Evolutionary conservation across 345 rosid genomes (phyloP), one percentile per base, ranked within the genome.

Genomic region (Anastatica hierochuntica): DNA sequence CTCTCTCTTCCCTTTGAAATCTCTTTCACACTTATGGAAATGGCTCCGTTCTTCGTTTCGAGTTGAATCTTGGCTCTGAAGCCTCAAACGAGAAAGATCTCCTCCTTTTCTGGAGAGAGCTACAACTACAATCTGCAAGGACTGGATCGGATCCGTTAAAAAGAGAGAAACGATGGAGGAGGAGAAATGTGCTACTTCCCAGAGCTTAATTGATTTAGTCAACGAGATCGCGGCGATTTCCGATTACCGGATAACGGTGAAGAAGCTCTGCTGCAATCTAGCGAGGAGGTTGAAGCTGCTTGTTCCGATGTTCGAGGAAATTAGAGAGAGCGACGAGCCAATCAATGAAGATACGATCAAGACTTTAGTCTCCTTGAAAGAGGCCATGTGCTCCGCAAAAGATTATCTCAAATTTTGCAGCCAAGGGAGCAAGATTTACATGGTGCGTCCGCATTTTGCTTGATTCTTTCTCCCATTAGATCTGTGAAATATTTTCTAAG

Each of bases 391-490:
- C 47, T 77, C 76, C 0, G 82, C 90, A 1, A 79, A 70, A 63
- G 90, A 79, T 55, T 60, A 79, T 69, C 94, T 88, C 62, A 69
- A 70, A 65, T 81, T 81, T 46, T 94, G 95, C 42, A 58, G 88
- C 63, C 77, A 83, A 64, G 95, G 90, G 62, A 87, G 96, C 80
- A 87, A 84, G 79, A 81, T 92, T 74, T 88, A 84, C 72, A 43
- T 88, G 95, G 98, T 92, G 11, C 34, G 43, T 49, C 16, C 23
- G 21, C 15, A 0, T 29, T 10, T 16, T 11, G 30, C 10, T 5
- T 37, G 33, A n/a, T n/a, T 55, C 48, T 15, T 49, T 47, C 17
- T 53, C 40, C 37, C n/a, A n/a, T 43, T 58, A 59, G 78, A 70
- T 77, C 77, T 81, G 69, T 69, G 64, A n/a, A 77, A 65, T 55